These are phyloP conservation scores for Boletus reticulatus DNA, from an alignment of 768 basidiomycete genomes.

Conservation along the genomic window DNA sequence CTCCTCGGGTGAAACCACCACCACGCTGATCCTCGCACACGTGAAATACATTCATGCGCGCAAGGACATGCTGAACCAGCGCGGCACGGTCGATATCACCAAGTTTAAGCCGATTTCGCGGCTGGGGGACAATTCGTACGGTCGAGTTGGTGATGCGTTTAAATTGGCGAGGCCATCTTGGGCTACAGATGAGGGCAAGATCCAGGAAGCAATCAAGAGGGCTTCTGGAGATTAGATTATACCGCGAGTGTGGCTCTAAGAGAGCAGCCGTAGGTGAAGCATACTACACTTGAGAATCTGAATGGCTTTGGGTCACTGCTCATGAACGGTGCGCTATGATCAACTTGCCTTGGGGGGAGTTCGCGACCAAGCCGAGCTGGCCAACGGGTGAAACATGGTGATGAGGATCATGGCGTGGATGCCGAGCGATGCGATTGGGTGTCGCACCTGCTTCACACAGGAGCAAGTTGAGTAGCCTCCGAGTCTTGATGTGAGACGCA, in stretches of 20 bases:
- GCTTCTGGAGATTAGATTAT: background rate
- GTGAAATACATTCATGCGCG: slow-evolving; percentile 43
- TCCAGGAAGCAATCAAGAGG: slow-evolving; percentile 6
- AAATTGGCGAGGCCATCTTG: slow-evolving; percentile 12
- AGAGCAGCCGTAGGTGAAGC: too few relatives aligned
- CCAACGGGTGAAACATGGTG: too few relatives aligned
- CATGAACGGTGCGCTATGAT: too few relatives aligned
- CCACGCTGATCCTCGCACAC: slow-evolving; percentile 36
- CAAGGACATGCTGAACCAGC: slow-evolving; percentile 36
- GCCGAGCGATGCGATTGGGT: too few relatives aligned
- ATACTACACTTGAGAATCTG: too few relatives aligned
- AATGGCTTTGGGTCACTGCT: too few relatives aligned
- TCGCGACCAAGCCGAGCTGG: too few relatives aligned
- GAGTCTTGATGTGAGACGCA: too few relatives aligned
- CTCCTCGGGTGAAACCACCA: slow-evolving; percentile 19
- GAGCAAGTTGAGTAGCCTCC: too few relatives aligned
- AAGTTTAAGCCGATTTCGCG: slow-evolving; percentile 35
- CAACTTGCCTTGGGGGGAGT: too few relatives aligned
- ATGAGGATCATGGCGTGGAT: too few relatives aligned
- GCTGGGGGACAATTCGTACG: slow-evolving; percentile 39
- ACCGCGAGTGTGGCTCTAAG: background rate
- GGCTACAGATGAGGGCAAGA: slow-evolving; percentile 8
- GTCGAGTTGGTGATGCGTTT: slow-evolving; percentile 23
- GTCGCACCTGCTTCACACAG: too few relatives aligned
- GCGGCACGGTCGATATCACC: slow-evolving; percentile 35